Evolutionary conservation across 139 green algal species (phyloP), one percentile per base, ranked within the genome.

Genomic region (Chlamydomonas incerta): DNA sequence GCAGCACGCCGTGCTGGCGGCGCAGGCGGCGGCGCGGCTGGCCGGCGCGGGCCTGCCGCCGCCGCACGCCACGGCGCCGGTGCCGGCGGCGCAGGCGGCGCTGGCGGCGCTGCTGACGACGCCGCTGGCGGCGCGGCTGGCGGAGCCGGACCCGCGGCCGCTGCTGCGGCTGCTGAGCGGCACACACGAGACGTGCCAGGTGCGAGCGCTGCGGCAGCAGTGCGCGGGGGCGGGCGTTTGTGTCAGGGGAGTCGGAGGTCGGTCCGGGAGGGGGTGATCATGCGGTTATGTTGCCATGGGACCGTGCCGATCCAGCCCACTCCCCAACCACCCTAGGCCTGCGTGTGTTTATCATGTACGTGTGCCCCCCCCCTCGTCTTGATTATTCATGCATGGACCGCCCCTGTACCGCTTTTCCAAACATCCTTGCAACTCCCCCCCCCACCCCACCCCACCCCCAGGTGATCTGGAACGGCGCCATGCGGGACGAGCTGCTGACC

Each of bases 381-480:
- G n/a, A n/a, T n/a, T n/a, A n/a, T n/a, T n/a, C 35, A n/a, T n/a
- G n/a, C n/a, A n/a, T n/a, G n/a, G n/a, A n/a, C n/a, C n/a, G n/a
- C n/a, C n/a, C n/a, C n/a, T n/a, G n/a, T n/a, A n/a, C n/a, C n/a
- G n/a, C n/a, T n/a, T n/a, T n/a, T n/a, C n/a, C n/a, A n/a, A n/a
- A n/a, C n/a, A n/a, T n/a, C n/a, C n/a, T n/a, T n/a, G n/a, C n/a
- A n/a, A n/a, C n/a, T n/a, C n/a, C n/a, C 37, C 37, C 21, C 6
- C 46, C 71, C 28, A 41, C 46, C 71, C 11, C 50, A 9, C 41
- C 46, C 41, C 11, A 29, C 46, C 29, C n/a, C 8, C 88, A 96
- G 89, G 93, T 97, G 34, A 97, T 99, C 29, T 99, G 97, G 97
- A 98, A 97, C 88, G 84, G 47, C 29, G 65, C 76, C 57, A 99